Conservation (phyloP, 805 yeast species). For the Starmerella khaoyaiensis region DNA sequence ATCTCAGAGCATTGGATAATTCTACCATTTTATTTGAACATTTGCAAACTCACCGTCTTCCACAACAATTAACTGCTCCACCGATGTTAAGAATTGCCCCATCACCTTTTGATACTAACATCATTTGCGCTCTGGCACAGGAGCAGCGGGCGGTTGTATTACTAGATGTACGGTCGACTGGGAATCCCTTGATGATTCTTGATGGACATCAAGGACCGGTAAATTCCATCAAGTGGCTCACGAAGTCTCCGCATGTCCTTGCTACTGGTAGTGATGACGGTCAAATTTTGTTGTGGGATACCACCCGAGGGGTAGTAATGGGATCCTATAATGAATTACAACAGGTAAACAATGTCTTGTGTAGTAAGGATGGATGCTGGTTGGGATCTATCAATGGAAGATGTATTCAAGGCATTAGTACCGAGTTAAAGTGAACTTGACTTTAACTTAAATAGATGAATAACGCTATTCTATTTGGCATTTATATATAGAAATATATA, state of each 20-base stretch:
- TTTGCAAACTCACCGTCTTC: too few species aligned
- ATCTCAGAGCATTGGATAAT: slow-evolving; percentile 76
- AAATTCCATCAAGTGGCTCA: slow-evolving; percentile 77
- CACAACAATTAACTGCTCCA: too few species aligned
- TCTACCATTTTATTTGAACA: slow-evolving; percentile 90
- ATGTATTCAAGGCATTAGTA: slow-evolving; percentile 47
- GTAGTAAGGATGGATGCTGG: slow-evolving; percentile 70
- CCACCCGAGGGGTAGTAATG: slow-evolving; percentile 33
- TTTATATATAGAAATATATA: neutral
- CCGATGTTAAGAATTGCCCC: slow-evolving; percentile 57
- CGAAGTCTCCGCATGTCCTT: slow-evolving; percentile 43
- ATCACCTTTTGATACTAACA: slow-evolving; percentile 66
- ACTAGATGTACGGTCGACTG: slow-evolving; percentile 80
- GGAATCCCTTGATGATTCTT: slow-evolving; percentile 58
- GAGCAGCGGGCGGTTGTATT: slow-evolving; percentile 53
- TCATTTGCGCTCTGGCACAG: slow-evolving; percentile 69
- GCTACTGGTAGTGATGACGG: slow-evolving; percentile 59
- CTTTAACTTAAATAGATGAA: too few species aligned
- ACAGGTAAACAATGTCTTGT: slow-evolving; percentile 66
- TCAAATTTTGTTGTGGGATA: slow-evolving; percentile 49
- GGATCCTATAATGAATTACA: slow-evolving; percentile 47
- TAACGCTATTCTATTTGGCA: neutral
- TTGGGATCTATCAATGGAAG: slow-evolving; percentile 61
- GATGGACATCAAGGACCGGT: slow-evolving; percentile 57
- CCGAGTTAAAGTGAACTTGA: slow-evolving; percentile 2